Conservation (phyloP, 1,139 yeast genomes). For the Groenewaldozyma sp. region DNA sequence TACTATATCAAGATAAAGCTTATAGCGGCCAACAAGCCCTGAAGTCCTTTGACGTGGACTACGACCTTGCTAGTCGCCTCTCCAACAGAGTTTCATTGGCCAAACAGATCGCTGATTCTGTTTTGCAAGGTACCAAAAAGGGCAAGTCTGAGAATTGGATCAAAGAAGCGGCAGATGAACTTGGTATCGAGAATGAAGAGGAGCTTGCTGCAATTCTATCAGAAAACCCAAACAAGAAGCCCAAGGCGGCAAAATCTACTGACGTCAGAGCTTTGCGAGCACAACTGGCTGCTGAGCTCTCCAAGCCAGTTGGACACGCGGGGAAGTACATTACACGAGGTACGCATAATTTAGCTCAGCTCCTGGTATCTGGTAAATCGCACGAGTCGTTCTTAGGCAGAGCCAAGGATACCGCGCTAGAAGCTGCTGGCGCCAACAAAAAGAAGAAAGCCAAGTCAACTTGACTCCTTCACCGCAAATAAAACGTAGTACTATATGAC, state of each 20-base stretch:
- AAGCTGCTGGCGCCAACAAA: too few relatives aligned
- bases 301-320: slow-evolving; percentile 47
- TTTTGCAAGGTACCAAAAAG: slow-evolving; percentile 48
- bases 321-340: slow-evolving; percentile 73
- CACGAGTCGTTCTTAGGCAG: slow-evolving; percentile 67
- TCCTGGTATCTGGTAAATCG: slow-evolving; percentile 62
- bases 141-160: slow-evolving; percentile 76
- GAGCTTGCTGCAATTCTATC: slow-evolving; percentile 25
- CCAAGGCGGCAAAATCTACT: slow-evolving; percentile 11
- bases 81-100: slow-evolving; percentile 63
- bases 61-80: slow-evolving; percentile 60
- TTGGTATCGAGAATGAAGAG: slow-evolving; percentile 73
- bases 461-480: too few relatives aligned
- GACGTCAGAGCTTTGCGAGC: slow-evolving; percentile 37
- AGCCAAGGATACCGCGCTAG: slow-evolving; percentile 58
- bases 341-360: slow-evolving; percentile 71
- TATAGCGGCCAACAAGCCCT: slow-evolving; percentile 33
- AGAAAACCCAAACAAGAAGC: slow-evolving; percentile 59
- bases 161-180: slow-evolving; percentile 83
- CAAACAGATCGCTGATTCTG: slow-evolving; percentile 63
- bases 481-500: too few relatives aligned
- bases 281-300: slow-evolving; percentile 50
- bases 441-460: too few relatives aligned
- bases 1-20: slow-evolving; percentile 34
- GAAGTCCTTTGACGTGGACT: slow-evolving; percentile 66